Conservation (phyloP, 805 yeast genomes). For the Candida fluviatilis region DNA sequence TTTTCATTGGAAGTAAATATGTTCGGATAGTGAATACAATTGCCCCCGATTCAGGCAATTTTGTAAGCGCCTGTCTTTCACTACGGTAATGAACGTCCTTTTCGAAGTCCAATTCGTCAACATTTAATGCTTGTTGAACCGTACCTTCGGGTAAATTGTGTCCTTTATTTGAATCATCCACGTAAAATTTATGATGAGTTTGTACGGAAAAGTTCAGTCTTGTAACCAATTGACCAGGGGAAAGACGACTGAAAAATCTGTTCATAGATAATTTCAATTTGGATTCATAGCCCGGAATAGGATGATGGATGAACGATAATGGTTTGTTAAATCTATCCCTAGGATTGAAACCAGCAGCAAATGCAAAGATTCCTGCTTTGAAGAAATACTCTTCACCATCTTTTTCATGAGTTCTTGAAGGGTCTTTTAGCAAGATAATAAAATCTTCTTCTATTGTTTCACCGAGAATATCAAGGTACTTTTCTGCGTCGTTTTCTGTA, state of each 20-base stretch:
- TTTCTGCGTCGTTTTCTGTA: slow-evolving; percentile 9
- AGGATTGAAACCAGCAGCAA: slow-evolving; percentile 44
- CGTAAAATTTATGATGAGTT: slow-evolving; percentile 30
- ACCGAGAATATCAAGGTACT: slow-evolving; percentile 19
- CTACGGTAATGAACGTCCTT: slow-evolving; percentile 39
- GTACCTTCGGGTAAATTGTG: slow-evolving; percentile 27
- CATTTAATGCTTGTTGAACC: slow-evolving; percentile 20
- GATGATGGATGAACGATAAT: slow-evolving; percentile 34
- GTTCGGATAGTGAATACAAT: slow-evolving; percentile 40
- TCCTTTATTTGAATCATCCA: slow-evolving; percentile 39
- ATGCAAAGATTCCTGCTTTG: slow-evolving; percentile 42
- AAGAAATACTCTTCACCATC: slow-evolving; percentile 37
- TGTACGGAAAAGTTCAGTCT: slow-evolving; percentile 40
- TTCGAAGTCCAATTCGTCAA: slow-evolving; percentile 32
- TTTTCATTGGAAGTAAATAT: slow-evolving; percentile 32
- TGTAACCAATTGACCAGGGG: slow-evolving; percentile 35
- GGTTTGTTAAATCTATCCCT: slow-evolving; percentile 33
- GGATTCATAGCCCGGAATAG: slow-evolving; percentile 38
- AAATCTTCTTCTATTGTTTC: slow-evolving; percentile 39
- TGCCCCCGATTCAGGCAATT: slow-evolving; percentile 35
- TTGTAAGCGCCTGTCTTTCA: slow-evolving; percentile 38
- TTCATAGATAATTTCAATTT: slow-evolving; percentile 40
- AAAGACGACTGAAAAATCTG: slow-evolving; percentile 31
- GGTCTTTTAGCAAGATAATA: slow-evolving; percentile 34
- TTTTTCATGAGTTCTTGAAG: slow-evolving; percentile 19